Evolutionary conservation across 2,329 filamentous ascomycete genomes (phyloP), one percentile per base, ranked within the genome.

Genomic region (Zymoseptoria brevis): DNA sequence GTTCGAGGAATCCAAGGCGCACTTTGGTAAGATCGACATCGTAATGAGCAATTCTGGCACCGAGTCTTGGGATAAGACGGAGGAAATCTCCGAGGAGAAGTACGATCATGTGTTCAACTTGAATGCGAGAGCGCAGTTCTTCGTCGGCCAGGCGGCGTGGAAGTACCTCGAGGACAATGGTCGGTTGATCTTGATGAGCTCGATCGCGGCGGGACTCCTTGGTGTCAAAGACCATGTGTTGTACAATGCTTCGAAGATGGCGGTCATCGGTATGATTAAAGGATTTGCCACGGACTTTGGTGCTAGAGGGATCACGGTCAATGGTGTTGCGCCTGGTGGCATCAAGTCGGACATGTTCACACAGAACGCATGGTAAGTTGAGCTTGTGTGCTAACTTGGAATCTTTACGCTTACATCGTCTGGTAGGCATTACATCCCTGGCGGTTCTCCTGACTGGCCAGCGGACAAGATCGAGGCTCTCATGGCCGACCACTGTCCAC

Each of bases 271-370:
- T 53, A 85, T 89, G 76, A 84, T 86, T 69, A 87, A 87, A 74
- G 81, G 82, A 24, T 88, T 89, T 68, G 83, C 86, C 7, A 87
- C 86, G 56, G 87, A 89, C 74, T 88, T 86, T 72, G 87, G 87
- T 59, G 79, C 79, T 67, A 81, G 82, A 68, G 81, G 83, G 55
- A 85, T 89, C 69, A 89, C 86, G 0, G 86, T 87, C 74, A 89
- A 89, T 68, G 86, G 85, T 64, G 85, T 89, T 53, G 87, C 87
- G 1, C 87, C 87, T 1, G 86, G 86, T 58, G 86, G 86, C 51
- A 85, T 89, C 77, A 87, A 88, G 80, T 85, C 80, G 50, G 88
- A 90, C 73, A 90, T 90, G 87, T 90, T 87, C 76, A 80, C 85
- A 21, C 67, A 69, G 60, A 71, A 72, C 57, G 70, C 69, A 54